A percentile compares a stretch with the other conserved stretches of the same genome.
Conservation (phyloP, 2,329 filamentous ascomycete species). For the Phialocephala sp. region DNA sequence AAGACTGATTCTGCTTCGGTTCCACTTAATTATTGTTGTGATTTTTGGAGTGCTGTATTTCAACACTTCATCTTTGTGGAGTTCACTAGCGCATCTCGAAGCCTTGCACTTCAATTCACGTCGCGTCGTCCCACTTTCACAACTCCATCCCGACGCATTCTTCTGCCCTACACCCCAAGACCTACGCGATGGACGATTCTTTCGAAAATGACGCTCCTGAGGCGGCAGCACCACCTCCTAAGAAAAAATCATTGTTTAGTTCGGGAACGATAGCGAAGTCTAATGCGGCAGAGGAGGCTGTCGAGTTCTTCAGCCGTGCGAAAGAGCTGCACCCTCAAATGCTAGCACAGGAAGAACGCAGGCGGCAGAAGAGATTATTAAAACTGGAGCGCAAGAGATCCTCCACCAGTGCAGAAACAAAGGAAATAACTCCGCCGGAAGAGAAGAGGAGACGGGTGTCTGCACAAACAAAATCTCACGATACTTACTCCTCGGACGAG, state of each 20-base stretch:
- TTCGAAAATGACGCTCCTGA: constrained; percentile 20
- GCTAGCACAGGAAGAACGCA: constrained; percentile 48
- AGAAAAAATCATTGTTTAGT: constrained; percentile 57
- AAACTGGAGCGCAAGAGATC: constrained; percentile 39
- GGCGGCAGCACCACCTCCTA: constrained; percentile 21
- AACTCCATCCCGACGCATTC: neutral
- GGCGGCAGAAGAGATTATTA: constrained; percentile 40
- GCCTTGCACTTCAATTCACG: constrained; percentile 7
- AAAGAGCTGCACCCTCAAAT: constrained; percentile 53
- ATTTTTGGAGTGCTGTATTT: neutral
- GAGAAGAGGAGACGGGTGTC: constrained; percentile 38
- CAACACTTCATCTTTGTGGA: neutral
- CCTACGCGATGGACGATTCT: constrained; percentile 28
- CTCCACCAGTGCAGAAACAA: constrained; percentile 34
- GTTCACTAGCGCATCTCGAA: constrained; percentile 3
- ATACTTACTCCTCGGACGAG: constrained; percentile 27
- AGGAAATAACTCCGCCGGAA: constrained; percentile 30
- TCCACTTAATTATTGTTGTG: neutral
- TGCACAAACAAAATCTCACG: constrained; percentile 22
- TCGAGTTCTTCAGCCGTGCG: constrained; percentile 55
- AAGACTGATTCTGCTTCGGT: neutral
- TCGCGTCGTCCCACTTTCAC: neutral
- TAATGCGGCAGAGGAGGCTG: constrained; percentile 43
- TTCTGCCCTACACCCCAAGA: neutral
- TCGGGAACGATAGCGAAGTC: constrained; percentile 54